Evolutionary conservation across 768 basidiomycete genomes (phyloP).

Genomic region (Mycena kentingensis): DNA sequence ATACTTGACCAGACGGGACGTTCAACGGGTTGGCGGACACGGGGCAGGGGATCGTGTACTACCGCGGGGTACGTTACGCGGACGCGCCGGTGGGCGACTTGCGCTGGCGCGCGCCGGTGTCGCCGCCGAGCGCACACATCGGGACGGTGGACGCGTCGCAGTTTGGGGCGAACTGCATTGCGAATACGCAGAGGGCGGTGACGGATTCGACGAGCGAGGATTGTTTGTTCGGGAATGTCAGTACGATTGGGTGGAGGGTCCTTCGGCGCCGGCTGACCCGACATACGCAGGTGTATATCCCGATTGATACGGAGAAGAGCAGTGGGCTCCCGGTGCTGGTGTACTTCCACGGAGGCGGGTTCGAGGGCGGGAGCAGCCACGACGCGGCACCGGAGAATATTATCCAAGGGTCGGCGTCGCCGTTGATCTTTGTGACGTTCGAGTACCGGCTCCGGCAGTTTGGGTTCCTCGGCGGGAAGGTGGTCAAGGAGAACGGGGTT

Average conservation of each 20-base stretch:
- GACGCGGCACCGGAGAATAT: conserved; percentile 36
- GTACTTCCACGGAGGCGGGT: conserved; percentile 49
- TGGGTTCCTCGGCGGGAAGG: conserved; percentile 41
- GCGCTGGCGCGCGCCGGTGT: conserved; percentile 42
- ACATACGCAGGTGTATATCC: conserved; percentile 35
- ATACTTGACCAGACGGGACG: conserved; percentile 45
- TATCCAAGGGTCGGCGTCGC: conserved; percentile 31
- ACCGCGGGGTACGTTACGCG: conserved; percentile 43
- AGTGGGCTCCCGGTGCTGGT: conserved; percentile 41
- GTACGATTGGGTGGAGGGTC: neutral
- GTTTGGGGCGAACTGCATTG: conserved; percentile 40
- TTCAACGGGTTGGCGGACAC: conserved; percentile 37
- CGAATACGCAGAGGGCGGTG: conserved; percentile 31
- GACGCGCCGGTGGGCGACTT: conserved; percentile 44
- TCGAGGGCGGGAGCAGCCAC: conserved; percentile 38
- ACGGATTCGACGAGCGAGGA: conserved; percentile 39
- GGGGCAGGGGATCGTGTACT: conserved; percentile 37
- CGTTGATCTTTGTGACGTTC: conserved; percentile 44
- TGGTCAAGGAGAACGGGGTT: conserved; percentile 33
- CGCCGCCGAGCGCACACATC: conserved; percentile 37
- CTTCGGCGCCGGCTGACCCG: neutral
- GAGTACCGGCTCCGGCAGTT: conserved; percentile 45
- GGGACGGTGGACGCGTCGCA: conserved; percentile 39
- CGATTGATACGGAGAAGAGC: conserved; percentile 24
- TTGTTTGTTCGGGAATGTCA: conserved; percentile 46